Evolutionary conservation across 805 yeast genomes (phyloP).

Genomic region (Wickerhamiella lipophila): DNA sequence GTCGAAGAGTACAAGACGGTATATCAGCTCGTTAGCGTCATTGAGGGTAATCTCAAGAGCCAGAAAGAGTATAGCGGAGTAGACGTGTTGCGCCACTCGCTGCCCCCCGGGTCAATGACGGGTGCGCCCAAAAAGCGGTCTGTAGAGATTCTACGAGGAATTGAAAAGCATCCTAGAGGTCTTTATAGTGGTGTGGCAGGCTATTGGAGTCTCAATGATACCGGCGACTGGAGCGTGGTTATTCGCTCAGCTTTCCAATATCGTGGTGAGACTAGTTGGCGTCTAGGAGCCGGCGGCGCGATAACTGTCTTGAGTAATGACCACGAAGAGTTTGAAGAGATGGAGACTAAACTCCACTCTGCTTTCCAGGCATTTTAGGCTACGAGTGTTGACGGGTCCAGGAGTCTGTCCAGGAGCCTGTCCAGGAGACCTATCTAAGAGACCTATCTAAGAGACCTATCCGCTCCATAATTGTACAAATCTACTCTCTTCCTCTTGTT

Average conservation of each 20-base stretch:
- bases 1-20: conserved; percentile 90
- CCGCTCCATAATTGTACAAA: background rate
- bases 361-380: conserved; percentile 61
- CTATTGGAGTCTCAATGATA: conserved; percentile 79
- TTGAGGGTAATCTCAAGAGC: conserved; percentile 44
- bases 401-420: no score
- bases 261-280: conserved; percentile 39
- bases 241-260: conserved; percentile 60
- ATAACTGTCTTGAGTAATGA: conserved; percentile 74
- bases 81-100: conserved; percentile 60
- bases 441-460: no score
- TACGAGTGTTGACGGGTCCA: no score
- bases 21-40: conserved; percentile 82
- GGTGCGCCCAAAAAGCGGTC: conserved; percentile 97
- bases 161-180: conserved; percentile 57
- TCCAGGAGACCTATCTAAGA: no score
- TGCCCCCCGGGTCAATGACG: conserved; percentile 99
- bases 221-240: conserved; percentile 92
- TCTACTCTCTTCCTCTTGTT: conserved; percentile 19
- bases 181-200: conserved; percentile 92
- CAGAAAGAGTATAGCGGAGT: conserved; percentile 43
- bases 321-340: conserved; percentile 87
- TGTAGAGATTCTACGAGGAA: conserved; percentile 58
- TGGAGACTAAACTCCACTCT: conserved; percentile 66
- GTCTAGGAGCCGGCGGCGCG: conserved; percentile 98